Evolutionary conservation across 768 basidiomycete genomes (phyloP), one percentile per base, ranked within the genome.

Genomic region (Tulasnella calospora): DNA sequence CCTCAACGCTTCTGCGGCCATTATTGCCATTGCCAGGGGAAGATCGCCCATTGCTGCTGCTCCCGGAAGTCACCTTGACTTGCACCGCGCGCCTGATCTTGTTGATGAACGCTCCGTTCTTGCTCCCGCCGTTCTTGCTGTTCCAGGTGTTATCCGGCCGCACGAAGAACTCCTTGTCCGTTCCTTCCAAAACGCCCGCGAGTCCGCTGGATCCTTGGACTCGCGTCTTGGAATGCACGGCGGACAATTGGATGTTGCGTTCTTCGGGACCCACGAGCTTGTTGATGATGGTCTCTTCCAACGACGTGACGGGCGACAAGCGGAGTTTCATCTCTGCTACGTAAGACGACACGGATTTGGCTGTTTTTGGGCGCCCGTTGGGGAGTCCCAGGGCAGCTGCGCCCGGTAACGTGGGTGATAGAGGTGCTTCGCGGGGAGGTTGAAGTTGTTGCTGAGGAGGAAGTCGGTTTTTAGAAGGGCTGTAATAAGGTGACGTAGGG

Each of bases 1-100:
- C 92, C 12, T 61, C n/a, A 0, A 27, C 57, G 93, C 85, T 95
- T 92, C 84, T 92, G 92, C 92, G 92, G 93, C 92, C 92, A 94
- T 41, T 91, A 91, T 82, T 89, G 88, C 73, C 23, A 40, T 23
- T 71, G 44, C n/a, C n/a, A n/a, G n/a, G n/a, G n/a, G n/a, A n/a
- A n/a, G n/a, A n/a, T n/a, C 46, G 15, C 19, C n/a, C n/a, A n/a
- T 78, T 67, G 36, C 44, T 74, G 19, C 80, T 67, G 36, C 44
- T 74, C 5, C 78, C 55, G 38, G 44, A n/a, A n/a, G n/a, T n/a
- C n/a, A n/a, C n/a, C 47, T 57, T 40, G 40, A 74, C 74, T 36
- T 46, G 77, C 23, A 38, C 72, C 7, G 38, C 30, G 27, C 41
- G 72, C 21, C 79, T 33, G 17, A 76, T 57, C 41, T 79, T 69